A percentile compares a stretch with the other conserved stretches of the same genome.
Evolutionary conservation across 2,329 filamentous ascomycete species (phyloP).

Genomic region (Karstenula rhodostoma): DNA sequence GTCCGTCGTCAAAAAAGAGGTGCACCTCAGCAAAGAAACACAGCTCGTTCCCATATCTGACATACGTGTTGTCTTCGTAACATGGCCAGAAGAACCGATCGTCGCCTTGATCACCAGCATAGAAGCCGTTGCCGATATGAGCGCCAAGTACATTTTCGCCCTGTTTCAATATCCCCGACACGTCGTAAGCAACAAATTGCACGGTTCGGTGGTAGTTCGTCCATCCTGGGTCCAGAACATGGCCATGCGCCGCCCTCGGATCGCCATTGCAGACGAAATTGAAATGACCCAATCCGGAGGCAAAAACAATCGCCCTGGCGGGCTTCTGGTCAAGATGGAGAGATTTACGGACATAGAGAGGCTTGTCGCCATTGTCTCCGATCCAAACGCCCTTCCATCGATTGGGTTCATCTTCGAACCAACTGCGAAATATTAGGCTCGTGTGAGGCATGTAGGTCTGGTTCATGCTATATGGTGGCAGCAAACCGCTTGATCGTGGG

Average conservation of each 20-base stretch:
- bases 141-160: neutral
- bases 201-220: neutral
- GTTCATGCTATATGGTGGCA: neutral
- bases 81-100: neutral
- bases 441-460: neutral
- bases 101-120: neutral
- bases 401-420: neutral
- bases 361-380: neutral
- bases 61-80: neutral
- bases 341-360: neutral
- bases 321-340: neutral
- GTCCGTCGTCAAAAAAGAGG: neutral
- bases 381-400: neutral
- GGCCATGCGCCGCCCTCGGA: neutral
- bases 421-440: neutral
- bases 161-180: neutral
- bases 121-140: neutral
- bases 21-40: neutral
- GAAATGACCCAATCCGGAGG: neutral
- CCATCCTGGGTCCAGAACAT: neutral
- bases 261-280: neutral
- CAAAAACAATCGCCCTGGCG: neutral
- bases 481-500: neutral
- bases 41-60: neutral
- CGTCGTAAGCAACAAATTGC: neutral